Percentiles rank a stretch among this genome's conserved stretches.
Evolutionary conservation across 2,329 filamentous ascomycete genomes (phyloP).

Genomic region (Xylaria sp.): DNA sequence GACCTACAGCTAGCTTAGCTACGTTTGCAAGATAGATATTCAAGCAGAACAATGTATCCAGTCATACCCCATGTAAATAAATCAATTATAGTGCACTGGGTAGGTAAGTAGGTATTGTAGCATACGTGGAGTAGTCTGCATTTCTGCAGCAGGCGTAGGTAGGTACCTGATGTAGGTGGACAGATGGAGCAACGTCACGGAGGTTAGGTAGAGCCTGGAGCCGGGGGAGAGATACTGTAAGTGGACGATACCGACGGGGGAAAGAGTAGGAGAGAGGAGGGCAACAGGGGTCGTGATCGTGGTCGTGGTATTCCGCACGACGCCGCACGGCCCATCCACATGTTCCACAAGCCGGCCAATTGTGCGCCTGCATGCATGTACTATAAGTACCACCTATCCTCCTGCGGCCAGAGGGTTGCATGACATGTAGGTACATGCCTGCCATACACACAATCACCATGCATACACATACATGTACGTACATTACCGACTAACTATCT

Average conservation of each 20-base stretch:
- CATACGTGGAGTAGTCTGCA: not conserved
- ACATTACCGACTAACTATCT: conserved; percentile 28
- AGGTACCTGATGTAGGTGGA: conserved; percentile 22
- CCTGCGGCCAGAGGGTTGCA: conserved; percentile 36
- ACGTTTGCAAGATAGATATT: no score
- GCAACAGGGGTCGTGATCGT: conserved; percentile 1
- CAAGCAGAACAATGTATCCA: no score
- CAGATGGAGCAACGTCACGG: conserved; percentile 19
- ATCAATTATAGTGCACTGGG: not conserved
- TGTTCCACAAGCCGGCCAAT: conserved; percentile 38
- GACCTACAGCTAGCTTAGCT: not conserved
- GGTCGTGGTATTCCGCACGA: conserved; percentile 35
- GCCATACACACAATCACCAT: conserved; percentile 33
- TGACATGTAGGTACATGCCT: conserved; percentile 38
- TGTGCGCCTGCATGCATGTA: conserved; percentile 35
- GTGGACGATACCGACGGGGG: conserved; percentile 16
- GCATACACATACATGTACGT: conserved; percentile 25
- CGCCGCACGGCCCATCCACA: conserved; percentile 36
- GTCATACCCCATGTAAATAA: not conserved
- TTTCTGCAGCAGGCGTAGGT: not conserved
- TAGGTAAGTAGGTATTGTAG: not conserved
- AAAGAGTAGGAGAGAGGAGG: not conserved
- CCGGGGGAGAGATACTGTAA: conserved; percentile 18
- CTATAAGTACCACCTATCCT: conserved; percentile 24
- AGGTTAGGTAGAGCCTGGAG: conserved; percentile 12